These are phyloP conservation scores for Coemansia sp. DNA, from an alignment of 192 early-diverging fungal genomes.

Conservation along the genomic window DNA sequence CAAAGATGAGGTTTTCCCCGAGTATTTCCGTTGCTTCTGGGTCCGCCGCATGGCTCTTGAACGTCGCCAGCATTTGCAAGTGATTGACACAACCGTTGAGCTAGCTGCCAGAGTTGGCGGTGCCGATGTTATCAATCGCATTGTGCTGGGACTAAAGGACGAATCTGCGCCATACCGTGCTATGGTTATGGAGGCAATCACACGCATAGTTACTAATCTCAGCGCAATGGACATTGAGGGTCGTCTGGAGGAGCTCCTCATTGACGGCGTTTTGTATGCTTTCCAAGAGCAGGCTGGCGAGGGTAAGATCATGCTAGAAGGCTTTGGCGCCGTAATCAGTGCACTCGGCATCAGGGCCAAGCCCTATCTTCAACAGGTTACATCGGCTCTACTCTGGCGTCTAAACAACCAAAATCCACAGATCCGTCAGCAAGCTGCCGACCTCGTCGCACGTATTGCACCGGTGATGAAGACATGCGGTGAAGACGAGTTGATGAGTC, in stretches of 20 bases:
- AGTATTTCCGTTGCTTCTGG: conserved; percentile 98
- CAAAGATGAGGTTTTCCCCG: conserved; percentile 85
- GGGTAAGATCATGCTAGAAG: conserved; percentile 88
- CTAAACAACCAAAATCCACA: conserved; percentile 96
- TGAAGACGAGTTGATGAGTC: conserved; percentile 92
- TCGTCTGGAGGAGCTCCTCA: conserved; percentile 88
- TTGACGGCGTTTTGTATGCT: conserved; percentile 95
- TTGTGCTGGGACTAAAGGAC: conserved; percentile 94
- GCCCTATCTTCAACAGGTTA: conserved; percentile 92
- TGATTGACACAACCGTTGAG: conserved; percentile 96
- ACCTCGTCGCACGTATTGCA: conserved; percentile 91
- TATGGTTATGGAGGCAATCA: conserved; percentile 98
- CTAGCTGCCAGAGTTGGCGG: conserved; percentile 91
- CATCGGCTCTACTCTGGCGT: conserved; percentile 91
- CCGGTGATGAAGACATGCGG: conserved; percentile 92
- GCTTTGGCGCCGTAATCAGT: conserved; percentile 93
- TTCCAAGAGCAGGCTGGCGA: conserved; percentile 99
- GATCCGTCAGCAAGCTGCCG: conserved; percentile 96
- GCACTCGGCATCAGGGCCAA: conserved; percentile 84
- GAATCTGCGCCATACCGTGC: conserved; percentile 89
- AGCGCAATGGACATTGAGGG: conserved; percentile 91
- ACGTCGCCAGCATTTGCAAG: conserved; percentile 84
- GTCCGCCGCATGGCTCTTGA: conserved; percentile 96
- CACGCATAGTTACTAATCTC: conserved; percentile 67
- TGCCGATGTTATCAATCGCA: conserved; percentile 78